Conservation (phyloP, 441 rosid genomes). For the Pelargonium fulgidum region DNA sequence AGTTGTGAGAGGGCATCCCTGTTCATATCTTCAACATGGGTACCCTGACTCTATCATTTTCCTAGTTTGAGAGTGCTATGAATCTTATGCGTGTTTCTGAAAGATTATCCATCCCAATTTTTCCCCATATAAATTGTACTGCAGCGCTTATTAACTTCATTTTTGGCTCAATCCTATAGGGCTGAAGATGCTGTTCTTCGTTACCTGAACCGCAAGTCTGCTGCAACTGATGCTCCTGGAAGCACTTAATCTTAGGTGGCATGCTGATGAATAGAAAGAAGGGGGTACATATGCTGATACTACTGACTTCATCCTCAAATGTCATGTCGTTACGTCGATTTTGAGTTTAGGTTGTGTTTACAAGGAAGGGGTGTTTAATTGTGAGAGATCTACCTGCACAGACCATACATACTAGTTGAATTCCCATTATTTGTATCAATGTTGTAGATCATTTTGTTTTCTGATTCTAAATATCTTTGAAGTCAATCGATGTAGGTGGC, state of each 20-base stretch:
- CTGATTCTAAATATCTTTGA: too few relatives aligned
- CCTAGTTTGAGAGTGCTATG: not conserved
- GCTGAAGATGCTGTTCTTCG: conserved; percentile 96
- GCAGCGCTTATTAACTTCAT: conserved; percentile 6
- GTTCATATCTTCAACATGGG: not conserved
- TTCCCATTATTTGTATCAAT: not conserved
- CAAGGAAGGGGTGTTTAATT: not conserved
- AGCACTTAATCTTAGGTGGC: conserved; percentile 39
- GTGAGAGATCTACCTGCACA: not conserved
- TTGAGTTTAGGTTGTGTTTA: too few relatives aligned
- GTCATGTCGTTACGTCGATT: too few relatives aligned
- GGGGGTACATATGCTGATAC: not conserved
- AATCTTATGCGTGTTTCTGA: not conserved
- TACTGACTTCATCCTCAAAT: too few relatives aligned
- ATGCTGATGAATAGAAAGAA: not conserved
- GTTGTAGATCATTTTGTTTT: not conserved
- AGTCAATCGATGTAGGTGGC: too few relatives aligned
- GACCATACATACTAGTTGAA: not conserved
- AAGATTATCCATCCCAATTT: not conserved
- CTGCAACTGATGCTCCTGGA: conserved; percentile 79
- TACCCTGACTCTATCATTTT: not conserved
- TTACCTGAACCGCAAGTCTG: conserved; percentile 83
- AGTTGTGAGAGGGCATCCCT: not conserved
- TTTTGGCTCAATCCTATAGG: conserved; percentile 35
- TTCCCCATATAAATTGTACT: not conserved